These are phyloP conservation scores for Noccaea caerulescens DNA, from an alignment of 345 rosid genomes.

Conservation along the genomic window DNA sequence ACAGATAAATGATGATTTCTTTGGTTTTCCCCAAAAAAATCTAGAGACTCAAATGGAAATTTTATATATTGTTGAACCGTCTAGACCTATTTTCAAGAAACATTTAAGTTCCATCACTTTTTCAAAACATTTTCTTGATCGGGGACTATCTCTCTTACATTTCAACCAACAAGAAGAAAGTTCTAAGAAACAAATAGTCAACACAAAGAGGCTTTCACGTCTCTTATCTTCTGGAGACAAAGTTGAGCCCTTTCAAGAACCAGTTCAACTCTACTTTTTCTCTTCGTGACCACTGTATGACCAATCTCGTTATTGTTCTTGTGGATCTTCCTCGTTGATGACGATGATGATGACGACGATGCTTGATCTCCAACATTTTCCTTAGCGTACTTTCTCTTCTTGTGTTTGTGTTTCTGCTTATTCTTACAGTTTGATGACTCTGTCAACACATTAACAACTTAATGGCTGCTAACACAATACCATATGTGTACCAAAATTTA, in stretches of 20 bases:
- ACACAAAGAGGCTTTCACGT: constrained; percentile 42
- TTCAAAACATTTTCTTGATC: constrained; percentile 3
- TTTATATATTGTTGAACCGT: constrained; percentile 4
- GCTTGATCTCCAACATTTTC: constrained; percentile 15
- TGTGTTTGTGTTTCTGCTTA: constrained; percentile 22
- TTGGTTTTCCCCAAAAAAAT: background rate
- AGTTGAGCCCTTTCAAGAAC: constrained; percentile 44
- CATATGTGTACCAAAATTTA: background rate
- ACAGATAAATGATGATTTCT: background rate
- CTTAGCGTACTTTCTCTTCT: constrained; percentile 31
- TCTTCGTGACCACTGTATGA: constrained; percentile 29
- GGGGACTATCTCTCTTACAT: constrained; percentile 11
- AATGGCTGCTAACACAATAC: background rate
- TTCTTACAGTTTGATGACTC: constrained; percentile 43
- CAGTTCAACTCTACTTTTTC: constrained; percentile 41
- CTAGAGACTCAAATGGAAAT: background rate
- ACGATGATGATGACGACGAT: constrained; percentile 5
- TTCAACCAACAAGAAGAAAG: background rate
- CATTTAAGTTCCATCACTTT: constrained; percentile 10
- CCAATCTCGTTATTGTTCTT: constrained; percentile 27
- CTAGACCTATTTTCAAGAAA: background rate
- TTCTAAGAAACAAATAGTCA: background rate
- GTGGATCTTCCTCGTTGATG: constrained; percentile 27
- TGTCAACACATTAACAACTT: constrained; percentile 33
- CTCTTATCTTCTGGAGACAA: constrained; percentile 44